A percentile compares a stretch with the other conserved stretches of the same genome.
These are phyloP conservation scores for Metschnikowia matae DNA, from an alignment of 805 yeast genomes.

Conservation along the genomic window DNA sequence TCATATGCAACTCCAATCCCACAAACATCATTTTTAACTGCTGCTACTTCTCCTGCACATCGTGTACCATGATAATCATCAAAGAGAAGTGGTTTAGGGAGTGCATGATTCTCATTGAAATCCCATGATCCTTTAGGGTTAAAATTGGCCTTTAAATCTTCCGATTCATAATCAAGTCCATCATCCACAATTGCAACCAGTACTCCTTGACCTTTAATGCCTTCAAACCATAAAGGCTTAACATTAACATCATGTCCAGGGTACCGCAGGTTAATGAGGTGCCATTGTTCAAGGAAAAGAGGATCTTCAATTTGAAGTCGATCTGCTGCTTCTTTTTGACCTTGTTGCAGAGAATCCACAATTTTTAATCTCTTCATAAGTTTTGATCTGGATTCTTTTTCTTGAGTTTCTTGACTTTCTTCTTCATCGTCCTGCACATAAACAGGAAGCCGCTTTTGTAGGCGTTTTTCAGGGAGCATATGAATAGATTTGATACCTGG, in stretches of 20 bases:
- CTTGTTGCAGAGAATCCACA: slow-evolving; percentile 50
- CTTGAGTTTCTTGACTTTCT: too few relatives aligned
- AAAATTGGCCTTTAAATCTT: slow-evolving; percentile 69
- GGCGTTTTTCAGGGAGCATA: slow-evolving; percentile 47
- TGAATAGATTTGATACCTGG: slow-evolving; percentile 47
- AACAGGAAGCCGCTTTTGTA: slow-evolving; percentile 59
- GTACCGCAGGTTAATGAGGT: slow-evolving; percentile 65
- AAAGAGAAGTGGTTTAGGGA: slow-evolving; percentile 73
- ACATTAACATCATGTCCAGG: slow-evolving; percentile 88
- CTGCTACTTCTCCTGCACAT: slow-evolving; percentile 97
- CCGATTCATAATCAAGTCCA: slow-evolving; percentile 80
- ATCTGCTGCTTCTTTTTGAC: slow-evolving; percentile 44
- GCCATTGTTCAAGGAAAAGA: slow-evolving; percentile 84
- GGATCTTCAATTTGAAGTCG: slow-evolving; percentile 76
- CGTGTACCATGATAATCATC: slow-evolving; percentile 96
- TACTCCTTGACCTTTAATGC: slow-evolving; percentile 75
- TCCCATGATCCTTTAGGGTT: slow-evolving; percentile 87
- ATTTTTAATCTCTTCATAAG: slow-evolving; percentile 13
- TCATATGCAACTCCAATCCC: slow-evolving; percentile 97
- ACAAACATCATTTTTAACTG: slow-evolving; percentile 79
- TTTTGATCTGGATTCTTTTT: slow-evolving; percentile 5
- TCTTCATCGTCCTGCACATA: too few relatives aligned
- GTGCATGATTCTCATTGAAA: slow-evolving; percentile 67
- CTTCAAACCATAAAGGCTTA: slow-evolving; percentile 76
- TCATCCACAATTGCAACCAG: slow-evolving; percentile 92